Evolutionary conservation across 371 early-diverging fungal species (phyloP).

Genomic region (Mortierella sp.): DNA sequence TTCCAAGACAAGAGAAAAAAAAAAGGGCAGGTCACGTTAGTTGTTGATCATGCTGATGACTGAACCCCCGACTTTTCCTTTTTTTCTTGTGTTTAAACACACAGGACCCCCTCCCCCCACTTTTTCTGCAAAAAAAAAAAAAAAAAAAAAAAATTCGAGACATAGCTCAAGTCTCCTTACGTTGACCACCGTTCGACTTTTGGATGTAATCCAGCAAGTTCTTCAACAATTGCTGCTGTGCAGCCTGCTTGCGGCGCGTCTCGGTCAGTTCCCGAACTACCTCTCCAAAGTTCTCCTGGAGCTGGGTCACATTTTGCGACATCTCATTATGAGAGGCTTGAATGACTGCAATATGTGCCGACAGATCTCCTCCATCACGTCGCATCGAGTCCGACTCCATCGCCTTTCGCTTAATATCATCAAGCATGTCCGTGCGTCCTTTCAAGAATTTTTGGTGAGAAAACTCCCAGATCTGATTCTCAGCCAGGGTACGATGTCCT

Average conservation of each 20-base stretch:
- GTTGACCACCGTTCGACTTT: constrained; percentile 58
- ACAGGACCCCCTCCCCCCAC: too few species aligned
- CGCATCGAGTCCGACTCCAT: constrained; percentile 80
- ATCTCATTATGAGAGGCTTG: constrained; percentile 82
- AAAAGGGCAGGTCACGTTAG: background rate
- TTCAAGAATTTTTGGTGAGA: constrained; percentile 87
- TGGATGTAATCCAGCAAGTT: constrained; percentile 66
- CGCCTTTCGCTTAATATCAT: constrained; percentile 88
- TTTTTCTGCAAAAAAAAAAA: constrained; percentile 8
- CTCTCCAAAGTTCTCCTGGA: constrained; percentile 75
- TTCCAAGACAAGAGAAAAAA: background rate
- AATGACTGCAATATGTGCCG: constrained; percentile 75
- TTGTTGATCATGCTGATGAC: background rate
- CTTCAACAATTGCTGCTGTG: constrained; percentile 69
- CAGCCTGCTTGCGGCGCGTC: constrained; percentile 67
- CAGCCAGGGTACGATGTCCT: constrained; percentile 82
- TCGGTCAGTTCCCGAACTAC: constrained; percentile 77
- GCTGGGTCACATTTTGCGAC: constrained; percentile 73
- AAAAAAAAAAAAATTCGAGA: background rate
- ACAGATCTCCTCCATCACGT: constrained; percentile 77
- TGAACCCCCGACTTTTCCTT: background rate
- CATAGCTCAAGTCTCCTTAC: constrained; percentile 23
- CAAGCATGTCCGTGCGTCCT: constrained; percentile 81
- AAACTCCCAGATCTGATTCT: constrained; percentile 94
- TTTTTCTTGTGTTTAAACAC: background rate